These are phyloP conservation scores for Rhizopus delemar DNA, from an alignment of 371 early-diverging fungal genomes.

Conservation along the genomic window DNA sequence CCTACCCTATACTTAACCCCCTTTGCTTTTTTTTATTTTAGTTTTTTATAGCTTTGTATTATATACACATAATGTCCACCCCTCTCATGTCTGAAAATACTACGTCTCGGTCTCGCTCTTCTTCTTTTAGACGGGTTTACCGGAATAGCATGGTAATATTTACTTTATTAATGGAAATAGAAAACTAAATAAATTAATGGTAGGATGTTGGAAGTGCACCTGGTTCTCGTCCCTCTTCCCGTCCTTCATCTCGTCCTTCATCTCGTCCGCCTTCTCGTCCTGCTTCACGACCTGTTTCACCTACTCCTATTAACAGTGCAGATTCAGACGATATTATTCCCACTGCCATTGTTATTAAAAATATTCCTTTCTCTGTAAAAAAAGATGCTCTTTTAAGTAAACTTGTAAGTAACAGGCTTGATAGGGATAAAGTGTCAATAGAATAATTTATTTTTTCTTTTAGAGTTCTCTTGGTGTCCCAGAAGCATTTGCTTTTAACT, in stretches of 20 bases:
- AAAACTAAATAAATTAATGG: background rate
- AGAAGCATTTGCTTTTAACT: slow-evolving; percentile 79
- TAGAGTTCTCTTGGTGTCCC: slow-evolving; percentile 66
- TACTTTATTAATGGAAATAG: background rate
- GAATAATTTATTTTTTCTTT: slow-evolving; percentile 3
- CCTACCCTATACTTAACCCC: background rate
- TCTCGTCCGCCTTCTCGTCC: slow-evolving; percentile 26
- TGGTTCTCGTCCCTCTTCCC: slow-evolving; percentile 17
- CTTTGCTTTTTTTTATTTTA: slow-evolving; percentile 14
- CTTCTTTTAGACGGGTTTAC: slow-evolving; percentile 25
- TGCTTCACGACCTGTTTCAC: slow-evolving; percentile 32
- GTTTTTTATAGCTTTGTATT: slow-evolving; percentile 5
- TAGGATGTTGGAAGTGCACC: slow-evolving; percentile 1
- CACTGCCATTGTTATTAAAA: slow-evolving; percentile 82
- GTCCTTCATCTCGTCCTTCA: slow-evolving; percentile 17
- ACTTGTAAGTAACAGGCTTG: slow-evolving; percentile 45
- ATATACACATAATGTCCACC: slow-evolving; percentile 21
- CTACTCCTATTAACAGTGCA: slow-evolving; percentile 18
- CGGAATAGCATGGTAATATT: slow-evolving; percentile 13
- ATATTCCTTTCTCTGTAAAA: slow-evolving; percentile 80
- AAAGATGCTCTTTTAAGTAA: slow-evolving; percentile 70
- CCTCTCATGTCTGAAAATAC: slow-evolving; percentile 14
- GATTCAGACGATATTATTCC: slow-evolving; percentile 52
- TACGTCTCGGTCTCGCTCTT: slow-evolving; percentile 25
- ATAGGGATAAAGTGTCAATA: background rate